Conservation (phyloP, 2,329 filamentous ascomycete species). For the Phialophora expanda region DNA sequence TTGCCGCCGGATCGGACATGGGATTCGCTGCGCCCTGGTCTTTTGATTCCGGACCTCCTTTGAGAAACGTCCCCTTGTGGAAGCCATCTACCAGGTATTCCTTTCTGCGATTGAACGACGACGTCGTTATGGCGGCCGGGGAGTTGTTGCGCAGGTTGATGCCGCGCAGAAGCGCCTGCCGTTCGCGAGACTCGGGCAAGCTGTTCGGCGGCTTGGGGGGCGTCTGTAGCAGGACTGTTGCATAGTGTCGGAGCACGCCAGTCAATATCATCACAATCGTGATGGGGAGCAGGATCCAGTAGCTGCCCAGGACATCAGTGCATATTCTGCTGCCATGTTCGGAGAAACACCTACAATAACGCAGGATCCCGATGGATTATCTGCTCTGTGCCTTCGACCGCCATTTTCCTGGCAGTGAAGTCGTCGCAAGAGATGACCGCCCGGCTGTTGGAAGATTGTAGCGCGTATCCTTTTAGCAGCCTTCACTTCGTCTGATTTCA, state of each 20-base stretch:
- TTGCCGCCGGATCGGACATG: constrained; percentile 90
- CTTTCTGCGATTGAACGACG: constrained; percentile 79
- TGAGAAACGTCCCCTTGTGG: constrained; percentile 85
- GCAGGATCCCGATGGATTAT: constrained; percentile 98
- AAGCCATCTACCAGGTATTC: constrained; percentile 79
- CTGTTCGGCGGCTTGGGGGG: constrained; percentile 77
- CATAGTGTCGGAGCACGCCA: constrained; percentile 94
- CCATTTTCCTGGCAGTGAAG: constrained; percentile 61
- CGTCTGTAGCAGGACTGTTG: constrained; percentile 84
- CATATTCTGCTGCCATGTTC: constrained; percentile 1
- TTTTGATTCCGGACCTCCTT: constrained; percentile 76
- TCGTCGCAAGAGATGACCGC: background rate
- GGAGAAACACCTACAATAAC: constrained; percentile 76
- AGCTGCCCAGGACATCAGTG: constrained; percentile 61
- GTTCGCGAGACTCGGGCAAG: constrained; percentile 71
- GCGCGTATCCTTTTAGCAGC: background rate
- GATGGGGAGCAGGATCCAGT: constrained; percentile 98
- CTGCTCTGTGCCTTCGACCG: constrained; percentile 77
- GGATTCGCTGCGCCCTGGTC: constrained; percentile 91
- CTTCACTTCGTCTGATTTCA: background rate
- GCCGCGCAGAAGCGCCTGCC: constrained; percentile 81
- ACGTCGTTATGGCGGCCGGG: constrained; percentile 76
- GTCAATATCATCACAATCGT: constrained; percentile 98
- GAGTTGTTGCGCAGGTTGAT: constrained; percentile 83
- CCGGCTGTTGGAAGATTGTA: background rate